These are phyloP conservation scores for Aureobasidium melanogenum DNA, from an alignment of 2,329 filamentous ascomycete genomes.

Conservation along the genomic window DNA sequence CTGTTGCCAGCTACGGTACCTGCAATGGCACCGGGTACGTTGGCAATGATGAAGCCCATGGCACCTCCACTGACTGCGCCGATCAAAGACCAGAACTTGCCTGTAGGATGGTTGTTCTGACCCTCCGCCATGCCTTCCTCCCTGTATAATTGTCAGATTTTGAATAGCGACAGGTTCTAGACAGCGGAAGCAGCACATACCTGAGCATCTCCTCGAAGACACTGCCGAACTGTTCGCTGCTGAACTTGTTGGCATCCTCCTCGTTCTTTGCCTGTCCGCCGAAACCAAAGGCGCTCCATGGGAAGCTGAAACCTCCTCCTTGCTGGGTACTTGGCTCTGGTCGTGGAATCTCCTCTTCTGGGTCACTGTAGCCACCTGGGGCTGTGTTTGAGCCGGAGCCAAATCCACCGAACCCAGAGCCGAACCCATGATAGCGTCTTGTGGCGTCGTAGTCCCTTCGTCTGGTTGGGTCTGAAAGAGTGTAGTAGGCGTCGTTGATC, in stretches of 20 bases:
- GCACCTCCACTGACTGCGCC: constrained; percentile 82
- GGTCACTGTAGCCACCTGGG: constrained; percentile 33
- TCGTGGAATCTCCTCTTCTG: constrained; percentile 42
- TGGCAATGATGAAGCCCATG: constrained; percentile 90
- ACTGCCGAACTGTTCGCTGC: constrained; percentile 76
- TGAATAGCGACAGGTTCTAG: neutral
- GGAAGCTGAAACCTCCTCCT: constrained; percentile 31
- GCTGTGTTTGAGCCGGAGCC: constrained; percentile 30
- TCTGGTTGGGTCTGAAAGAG: constrained; percentile 68
- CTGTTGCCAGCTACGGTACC: constrained; percentile 89
- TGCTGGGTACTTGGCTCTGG: constrained; percentile 12
- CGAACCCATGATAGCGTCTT: constrained; percentile 48
- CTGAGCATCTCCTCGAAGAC: constrained; percentile 46
- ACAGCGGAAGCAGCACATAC: neutral
- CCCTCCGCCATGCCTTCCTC: constrained; percentile 61
- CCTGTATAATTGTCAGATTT: constrained; percentile 13
- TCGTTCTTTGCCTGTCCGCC: constrained; percentile 38
- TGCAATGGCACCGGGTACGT: constrained; percentile 79
- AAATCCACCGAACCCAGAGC: constrained; percentile 17
- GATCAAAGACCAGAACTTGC: constrained; percentile 77
- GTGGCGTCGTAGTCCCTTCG: constrained; percentile 79
- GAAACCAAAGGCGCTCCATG: constrained; percentile 67
- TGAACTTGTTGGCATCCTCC: constrained; percentile 39
- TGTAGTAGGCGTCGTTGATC: constrained; percentile 90
- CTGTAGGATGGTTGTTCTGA: constrained; percentile 50